Base-by-base conservation (phyloP, 2,329 filamentous ascomycete genomes). In the Fonsecaea pedrosoi region DNA sequence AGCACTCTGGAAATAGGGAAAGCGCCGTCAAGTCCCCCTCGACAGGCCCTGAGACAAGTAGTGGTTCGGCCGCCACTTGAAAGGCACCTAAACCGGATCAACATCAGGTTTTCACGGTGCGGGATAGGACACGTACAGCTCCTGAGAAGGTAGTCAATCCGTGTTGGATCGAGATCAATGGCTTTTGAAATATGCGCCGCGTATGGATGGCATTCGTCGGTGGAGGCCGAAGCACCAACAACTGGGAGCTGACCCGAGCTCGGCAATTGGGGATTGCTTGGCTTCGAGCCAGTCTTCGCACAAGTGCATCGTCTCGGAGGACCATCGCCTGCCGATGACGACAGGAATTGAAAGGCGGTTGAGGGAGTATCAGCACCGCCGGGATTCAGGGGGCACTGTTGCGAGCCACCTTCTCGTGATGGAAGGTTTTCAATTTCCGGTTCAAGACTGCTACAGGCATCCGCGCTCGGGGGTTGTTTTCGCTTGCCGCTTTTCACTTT, bases 1-100 rank as follows among this genome's bases (percentile, higher is more conserved):
- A 40, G 13, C 60, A 56, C 18, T 66, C 64, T n/a, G 64, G 59
- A 55, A 58, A 66, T 10, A 61, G n/a, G 13, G 63, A 60, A 25
- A 65, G 53, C n/a, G 50, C 9, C 21, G n/a, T 21, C 45, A 65
- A 13, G 42, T 65, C 57, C 13, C 42, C 35, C 13, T 42, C n/a
- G 12, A 34, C 30, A 6, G 21, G 25, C 6, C 45, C 45, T 12
- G 54, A 56, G 15, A 60, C 25, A 42, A 66, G n/a, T 10, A 66
- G 32, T 13, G 64, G 59, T 37, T 53, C 59, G 45, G 53, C 37
- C n/a, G 59, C 64, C 18, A 62, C 40, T 48, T 35, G 64, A 48
- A 66, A 66, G 10, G 64, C 54, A 45, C 59, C 64, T 66, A 48
- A 10, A 48, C 3, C 12, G 35, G 15, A 32, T 55, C 13, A 63